Evolutionary conservation across 192 early-diverging fungal species (phyloP).

Genomic region (Coemansia sp.): DNA sequence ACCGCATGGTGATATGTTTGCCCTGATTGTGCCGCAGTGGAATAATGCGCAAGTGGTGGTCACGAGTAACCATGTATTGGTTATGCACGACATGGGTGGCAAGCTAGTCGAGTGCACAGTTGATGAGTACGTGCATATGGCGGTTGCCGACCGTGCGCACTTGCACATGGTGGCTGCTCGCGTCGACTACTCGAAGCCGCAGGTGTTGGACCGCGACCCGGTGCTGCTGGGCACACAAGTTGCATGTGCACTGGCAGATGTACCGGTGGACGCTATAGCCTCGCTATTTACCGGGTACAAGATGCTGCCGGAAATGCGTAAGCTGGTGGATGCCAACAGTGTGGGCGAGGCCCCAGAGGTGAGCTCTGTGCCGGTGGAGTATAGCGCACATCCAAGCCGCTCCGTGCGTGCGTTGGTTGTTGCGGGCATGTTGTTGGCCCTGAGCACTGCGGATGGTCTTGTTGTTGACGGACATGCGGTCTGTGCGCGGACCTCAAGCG

Average conservation of each 20-base stretch:
- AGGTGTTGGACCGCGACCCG: conserved; percentile 13
- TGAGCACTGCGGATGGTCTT: neutral
- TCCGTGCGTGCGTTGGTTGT: conserved; percentile 5
- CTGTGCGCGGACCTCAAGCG: neutral
- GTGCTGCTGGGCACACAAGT: conserved; percentile 15
- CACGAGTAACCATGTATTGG: conserved; percentile 44
- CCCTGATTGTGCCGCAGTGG: conserved; percentile 22
- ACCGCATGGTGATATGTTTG: conserved; percentile 29
- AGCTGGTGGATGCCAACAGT: neutral
- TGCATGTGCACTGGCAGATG: neutral
- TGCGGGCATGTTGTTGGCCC: conserved; percentile 4
- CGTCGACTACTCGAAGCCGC: conserved; percentile 8
- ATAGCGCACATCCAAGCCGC: conserved; percentile 14
- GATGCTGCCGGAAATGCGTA: neutral
- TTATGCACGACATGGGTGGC: conserved; percentile 8
- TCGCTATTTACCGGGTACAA: neutral
- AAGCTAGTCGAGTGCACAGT: conserved; percentile 14
- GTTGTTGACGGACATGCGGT: neutral
- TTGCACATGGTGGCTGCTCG: conserved; percentile 20
- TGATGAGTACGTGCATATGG: conserved; percentile 16
- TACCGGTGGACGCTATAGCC: neutral
- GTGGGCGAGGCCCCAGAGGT: neutral
- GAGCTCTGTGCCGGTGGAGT: neutral
- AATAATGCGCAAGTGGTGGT: conserved; percentile 13
- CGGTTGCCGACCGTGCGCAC: neutral